phyloP scores from a whole-genome alignment of 2,329 filamentous ascomycete genomes.

The Bimuria novae-zelandiae region DNA sequence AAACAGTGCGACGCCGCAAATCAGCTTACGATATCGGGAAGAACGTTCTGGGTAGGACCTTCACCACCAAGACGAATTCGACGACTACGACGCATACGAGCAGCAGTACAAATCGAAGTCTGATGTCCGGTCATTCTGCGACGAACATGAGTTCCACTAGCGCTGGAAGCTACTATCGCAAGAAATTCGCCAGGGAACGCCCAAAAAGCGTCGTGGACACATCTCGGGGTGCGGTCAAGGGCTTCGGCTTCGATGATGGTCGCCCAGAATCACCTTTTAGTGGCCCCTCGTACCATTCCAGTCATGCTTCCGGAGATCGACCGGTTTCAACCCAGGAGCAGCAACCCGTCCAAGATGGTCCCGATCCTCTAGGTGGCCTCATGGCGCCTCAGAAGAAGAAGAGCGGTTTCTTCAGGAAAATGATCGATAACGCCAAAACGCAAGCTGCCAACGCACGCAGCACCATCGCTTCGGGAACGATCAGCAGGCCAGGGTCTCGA shows the following conservation, averaged over 20 bases:
- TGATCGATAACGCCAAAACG: conserved; percentile 91
- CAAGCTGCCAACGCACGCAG: conserved; percentile 87
- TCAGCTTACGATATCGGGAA: conserved; percentile 79
- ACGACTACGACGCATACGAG: conserved; percentile 69
- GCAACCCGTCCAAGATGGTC: conserved; percentile 62
- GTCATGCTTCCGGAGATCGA: conserved; percentile 70
- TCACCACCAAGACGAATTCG: conserved; percentile 85
- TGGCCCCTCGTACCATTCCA: conserved; percentile 88
- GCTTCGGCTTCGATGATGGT: conserved; percentile 43
- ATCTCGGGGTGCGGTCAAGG: conserved; percentile 46
- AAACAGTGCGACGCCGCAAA: conserved; percentile 63
- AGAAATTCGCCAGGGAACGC: conserved; percentile 60
- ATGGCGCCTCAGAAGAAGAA: conserved; percentile 75
- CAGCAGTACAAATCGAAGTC: conserved; percentile 76
- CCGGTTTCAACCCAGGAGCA: conserved; percentile 54
- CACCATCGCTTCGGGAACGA: conserved; percentile 70
- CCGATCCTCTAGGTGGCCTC: conserved; percentile 77
- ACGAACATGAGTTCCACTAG: conserved; percentile 92
- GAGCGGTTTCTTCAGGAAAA: conserved; percentile 92
- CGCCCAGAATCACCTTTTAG: conserved; percentile 65
- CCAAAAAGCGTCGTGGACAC: conserved; percentile 69
- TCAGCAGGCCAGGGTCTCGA: conserved; percentile 50
- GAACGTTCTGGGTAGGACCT: conserved; percentile 73
- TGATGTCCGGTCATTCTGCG: conserved; percentile 94
- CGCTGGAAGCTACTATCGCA: conserved; percentile 87